Conservation (phyloP, 2,329 filamentous ascomycete species). For the Colletotrichum sp. region DNA sequence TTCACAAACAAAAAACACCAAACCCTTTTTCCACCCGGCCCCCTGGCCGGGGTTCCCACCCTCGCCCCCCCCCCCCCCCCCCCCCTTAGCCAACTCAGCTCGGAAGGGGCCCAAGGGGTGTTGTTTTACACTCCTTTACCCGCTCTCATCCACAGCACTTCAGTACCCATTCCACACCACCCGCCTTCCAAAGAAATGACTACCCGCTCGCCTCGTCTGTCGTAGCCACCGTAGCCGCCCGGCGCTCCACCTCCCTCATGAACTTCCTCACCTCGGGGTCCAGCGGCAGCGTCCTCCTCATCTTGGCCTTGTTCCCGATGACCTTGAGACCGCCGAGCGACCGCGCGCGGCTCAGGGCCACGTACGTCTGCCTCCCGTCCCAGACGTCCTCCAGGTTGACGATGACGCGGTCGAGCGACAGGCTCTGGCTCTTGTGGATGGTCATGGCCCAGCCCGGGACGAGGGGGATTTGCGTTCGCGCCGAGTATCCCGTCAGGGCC, state of each 20-base stretch:
- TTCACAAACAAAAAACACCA: too few relatives aligned
- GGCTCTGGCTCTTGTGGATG: conserved; percentile 67
- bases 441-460: conserved; percentile 67
- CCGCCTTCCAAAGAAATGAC: rapidly evolving
- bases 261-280: not conserved
- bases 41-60: too few relatives aligned
- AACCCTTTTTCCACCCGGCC: too few relatives aligned
- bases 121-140: not conserved
- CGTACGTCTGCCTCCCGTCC: conserved; percentile 24
- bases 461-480: conserved; percentile 66
- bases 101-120: not conserved
- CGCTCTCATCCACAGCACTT: not conserved
- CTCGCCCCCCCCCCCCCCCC: too few relatives aligned
- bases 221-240: not conserved
- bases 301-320: not conserved
- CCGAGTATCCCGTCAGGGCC: conserved; percentile 40
- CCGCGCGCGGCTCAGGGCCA: not conserved
- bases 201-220: not conserved
- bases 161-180: not conserved
- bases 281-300: not conserved
- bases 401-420: conserved; percentile 63
- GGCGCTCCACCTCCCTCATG: not conserved
- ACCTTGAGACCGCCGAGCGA: not conserved
- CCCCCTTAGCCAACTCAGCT: not conserved
- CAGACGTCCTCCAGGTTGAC: conserved; percentile 60